A percentile compares a stretch with the other conserved stretches of the same genome.
These are phyloP conservation scores for Zoysia matrella DNA, from an alignment of 202 grass and related monocot species.

Conservation along the genomic window DNA sequence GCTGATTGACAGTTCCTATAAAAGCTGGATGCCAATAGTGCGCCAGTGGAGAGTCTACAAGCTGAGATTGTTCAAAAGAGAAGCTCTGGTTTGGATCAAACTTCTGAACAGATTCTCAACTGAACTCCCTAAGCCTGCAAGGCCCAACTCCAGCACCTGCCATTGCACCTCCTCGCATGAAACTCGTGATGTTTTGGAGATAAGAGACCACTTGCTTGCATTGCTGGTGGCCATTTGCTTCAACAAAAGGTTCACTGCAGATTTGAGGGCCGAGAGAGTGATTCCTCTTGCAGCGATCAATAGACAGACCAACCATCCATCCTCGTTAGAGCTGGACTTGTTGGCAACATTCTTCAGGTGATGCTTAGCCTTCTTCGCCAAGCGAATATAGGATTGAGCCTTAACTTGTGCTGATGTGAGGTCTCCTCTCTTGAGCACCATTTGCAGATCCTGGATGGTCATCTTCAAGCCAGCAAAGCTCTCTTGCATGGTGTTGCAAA, in stretches of 20 bases:
- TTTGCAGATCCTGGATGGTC: constrained; percentile 44
- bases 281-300: constrained; percentile 45
- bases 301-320: constrained; percentile 29
- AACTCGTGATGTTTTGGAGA: constrained; percentile 42
- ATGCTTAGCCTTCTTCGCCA: constrained; percentile 59
- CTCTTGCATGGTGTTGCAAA: constrained; percentile 58
- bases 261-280: constrained; percentile 41
- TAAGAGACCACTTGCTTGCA: constrained; percentile 55
- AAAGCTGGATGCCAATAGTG: constrained; percentile 48
- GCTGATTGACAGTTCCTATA: constrained; percentile 41
- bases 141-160: constrained; percentile 44
- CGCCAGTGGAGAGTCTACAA: constrained; percentile 30
- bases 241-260: constrained; percentile 35
- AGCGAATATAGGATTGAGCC: constrained; percentile 28
- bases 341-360: constrained; percentile 48
- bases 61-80: constrained; percentile 63
- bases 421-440: constrained; percentile 45
- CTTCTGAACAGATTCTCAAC: constrained; percentile 53
- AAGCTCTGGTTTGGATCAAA: constrained; percentile 63
- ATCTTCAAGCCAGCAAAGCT: constrained; percentile 45
- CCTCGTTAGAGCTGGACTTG: constrained; percentile 39
- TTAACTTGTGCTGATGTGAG: constrained; percentile 11
- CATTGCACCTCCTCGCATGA: constrained; percentile 48
- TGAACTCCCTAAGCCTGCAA: constrained; percentile 47
- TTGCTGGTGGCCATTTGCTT: constrained; percentile 37